These are phyloP conservation scores for Leishmania martiniquensis DNA, from an alignment of 208 protist genomes.

Conservation along the genomic window DNA sequence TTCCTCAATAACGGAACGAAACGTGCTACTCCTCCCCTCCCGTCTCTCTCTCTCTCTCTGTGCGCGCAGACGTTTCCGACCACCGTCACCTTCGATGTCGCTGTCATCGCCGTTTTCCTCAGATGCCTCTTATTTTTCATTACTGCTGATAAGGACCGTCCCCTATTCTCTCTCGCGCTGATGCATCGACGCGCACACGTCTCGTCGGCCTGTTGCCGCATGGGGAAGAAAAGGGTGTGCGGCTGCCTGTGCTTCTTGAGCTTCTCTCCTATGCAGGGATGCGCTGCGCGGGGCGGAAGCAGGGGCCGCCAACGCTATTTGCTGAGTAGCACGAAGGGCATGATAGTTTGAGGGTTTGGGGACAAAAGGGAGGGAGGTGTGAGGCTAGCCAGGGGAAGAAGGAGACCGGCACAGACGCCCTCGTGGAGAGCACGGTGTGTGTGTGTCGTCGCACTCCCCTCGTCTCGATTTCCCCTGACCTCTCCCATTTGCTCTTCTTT, in stretches of 20 bases:
- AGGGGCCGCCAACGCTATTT: not conserved
- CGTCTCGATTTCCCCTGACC: not conserved
- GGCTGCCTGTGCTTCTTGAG: not conserved
- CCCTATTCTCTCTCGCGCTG: not conserved
- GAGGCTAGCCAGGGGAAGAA: not conserved
- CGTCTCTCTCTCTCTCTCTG: not conserved
- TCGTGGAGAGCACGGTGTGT: too few relatives aligned
- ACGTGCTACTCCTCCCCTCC: not conserved
- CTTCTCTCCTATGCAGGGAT: slow-evolving; percentile 10
- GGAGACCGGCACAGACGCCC: not conserved
- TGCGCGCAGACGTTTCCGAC: not conserved
- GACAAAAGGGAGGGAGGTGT: not conserved
- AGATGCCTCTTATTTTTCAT: not conserved
- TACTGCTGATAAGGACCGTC: not conserved
- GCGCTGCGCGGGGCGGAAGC: not conserved
- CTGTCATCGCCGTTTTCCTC: not conserved
- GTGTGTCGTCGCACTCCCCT: not conserved
- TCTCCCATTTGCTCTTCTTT: slow-evolving; percentile 5
- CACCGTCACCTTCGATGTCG: not conserved
- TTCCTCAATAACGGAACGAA: slow-evolving; percentile 9
- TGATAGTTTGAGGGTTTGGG: not conserved
- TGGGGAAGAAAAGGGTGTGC: not conserved
- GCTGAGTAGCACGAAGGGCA: not conserved
- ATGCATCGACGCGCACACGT: not conserved
- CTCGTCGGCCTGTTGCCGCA: not conserved